Base-by-base conservation (phyloP, 129 eudicot species). In the Escallonia herrerae region DNA sequence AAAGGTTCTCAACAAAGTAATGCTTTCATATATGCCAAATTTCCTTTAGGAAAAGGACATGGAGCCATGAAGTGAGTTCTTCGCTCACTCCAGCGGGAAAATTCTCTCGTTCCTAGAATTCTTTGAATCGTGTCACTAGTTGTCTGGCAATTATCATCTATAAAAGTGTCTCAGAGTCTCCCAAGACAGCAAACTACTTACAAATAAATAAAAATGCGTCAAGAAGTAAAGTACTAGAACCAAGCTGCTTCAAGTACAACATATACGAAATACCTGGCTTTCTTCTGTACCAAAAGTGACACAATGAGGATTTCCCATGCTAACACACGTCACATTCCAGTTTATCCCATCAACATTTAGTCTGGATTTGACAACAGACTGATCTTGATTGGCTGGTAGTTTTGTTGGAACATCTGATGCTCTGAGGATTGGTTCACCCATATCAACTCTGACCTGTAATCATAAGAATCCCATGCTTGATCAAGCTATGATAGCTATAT, bases 261-360 rank as follows among this genome's bases (percentile, higher is more conserved):
- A 15, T 22, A 58, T 80, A 89, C 99, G 60, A 15, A 22, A 58
- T 80, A 89, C 99, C 88, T 84, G 64, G 53, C 55, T 68, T 64
- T 56, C 75, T 71, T 77, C 88, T 7, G 72, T 67, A 66, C 95
- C 77, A 42, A 94, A 94, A 62, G 90, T 86, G 54, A 94, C 78
- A 71, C 99, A 94, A 46, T 94, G 99, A 66, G 99, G 99, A 82
- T 89, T 89, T 72, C 99, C 99, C 99, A 94, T 94, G 84, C 99
- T 94, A 73, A 94, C 99, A 66, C 99, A 94, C 22, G 97, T 94
- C 15, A 82, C 99, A 72, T 72, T 76, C 99, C 99, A 94, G 66
- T 60, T 78, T 50, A 66, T 66, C 44, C 99, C 99, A 63, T 86
- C 97, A 1, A 94, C 94, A 49, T 72, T 83, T 22, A 94, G 53